Evolutionary conservation across 495 filamentous ascomycete genomes (phyloP).

Genomic region (Lophiotrema nucula): DNA sequence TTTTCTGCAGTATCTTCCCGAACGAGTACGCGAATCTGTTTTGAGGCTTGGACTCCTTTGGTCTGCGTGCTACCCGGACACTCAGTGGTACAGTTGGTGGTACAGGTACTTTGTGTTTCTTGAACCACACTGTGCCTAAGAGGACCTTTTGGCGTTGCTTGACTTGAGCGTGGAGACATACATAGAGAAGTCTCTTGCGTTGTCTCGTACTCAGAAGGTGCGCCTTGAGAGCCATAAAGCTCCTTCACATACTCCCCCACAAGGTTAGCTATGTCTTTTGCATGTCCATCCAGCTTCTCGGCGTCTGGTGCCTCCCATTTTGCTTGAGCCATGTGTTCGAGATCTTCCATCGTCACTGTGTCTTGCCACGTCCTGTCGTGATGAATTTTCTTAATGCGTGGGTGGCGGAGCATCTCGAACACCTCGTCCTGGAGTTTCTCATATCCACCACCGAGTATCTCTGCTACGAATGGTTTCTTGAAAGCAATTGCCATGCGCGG

Average conservation of each 20-base stretch:
- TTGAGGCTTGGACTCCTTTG: slow-evolving; percentile 9
- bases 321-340: slow-evolving; percentile 54
- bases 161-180: slow-evolving; percentile 1
- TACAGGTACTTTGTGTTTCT: slow-evolving; percentile 8
- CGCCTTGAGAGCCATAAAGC: neutral
- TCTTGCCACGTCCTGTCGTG: slow-evolving; percentile 58
- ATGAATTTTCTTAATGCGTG: slow-evolving; percentile 62
- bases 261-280: slow-evolving; percentile 19
- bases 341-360: slow-evolving; percentile 53
- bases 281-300: slow-evolving; percentile 16
- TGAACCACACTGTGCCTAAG: slow-evolving; percentile 3
- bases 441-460: slow-evolving; percentile 63
- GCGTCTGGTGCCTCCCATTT: slow-evolving; percentile 37
- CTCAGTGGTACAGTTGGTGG: slow-evolving; percentile 7
- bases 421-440: slow-evolving; percentile 57
- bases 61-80: slow-evolving; percentile 16
- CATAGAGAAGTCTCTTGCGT: slow-evolving; percentile 21
- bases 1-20: slow-evolving; percentile 17
- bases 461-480: slow-evolving; percentile 61
- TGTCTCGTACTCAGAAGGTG: slow-evolving; percentile 1
- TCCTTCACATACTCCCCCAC: slow-evolving; percentile 5
- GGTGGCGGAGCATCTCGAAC: slow-evolving; percentile 63
- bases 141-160: neutral
- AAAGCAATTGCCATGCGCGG: slow-evolving; percentile 51
- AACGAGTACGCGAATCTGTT: slow-evolving; percentile 8